phyloP scores from a whole-genome alignment of 2,329 filamentous ascomycete genomes.

The Colletotrichum zoysiae region DNA sequence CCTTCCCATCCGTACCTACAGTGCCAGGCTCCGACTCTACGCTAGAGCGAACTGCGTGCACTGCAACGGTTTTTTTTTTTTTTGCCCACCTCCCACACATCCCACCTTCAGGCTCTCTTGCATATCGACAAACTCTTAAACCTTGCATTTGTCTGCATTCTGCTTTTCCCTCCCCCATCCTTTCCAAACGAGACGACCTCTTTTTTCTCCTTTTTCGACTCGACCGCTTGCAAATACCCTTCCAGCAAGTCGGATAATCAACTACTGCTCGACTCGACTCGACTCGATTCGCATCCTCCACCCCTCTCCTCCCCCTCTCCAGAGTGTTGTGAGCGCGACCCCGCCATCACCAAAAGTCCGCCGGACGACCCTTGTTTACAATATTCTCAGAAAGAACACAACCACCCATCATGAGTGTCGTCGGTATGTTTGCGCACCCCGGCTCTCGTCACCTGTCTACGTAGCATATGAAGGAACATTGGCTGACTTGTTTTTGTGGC shows the following conservation, averaged over 20 bases:
- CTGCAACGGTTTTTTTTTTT: slow-evolving; percentile 39
- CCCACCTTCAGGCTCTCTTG: slow-evolving; percentile 40
- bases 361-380: slow-evolving; percentile 37
- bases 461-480: neutral
- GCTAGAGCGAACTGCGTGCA: slow-evolving; percentile 12
- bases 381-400: slow-evolving; percentile 32
- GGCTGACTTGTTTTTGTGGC: slow-evolving; percentile 39
- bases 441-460: neutral
- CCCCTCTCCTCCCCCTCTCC: slow-evolving; percentile 13
- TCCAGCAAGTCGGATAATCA: slow-evolving; percentile 38
- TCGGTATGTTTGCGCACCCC: slow-evolving; percentile 58
- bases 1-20: neutral
- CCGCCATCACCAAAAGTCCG: slow-evolving; percentile 31
- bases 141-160: slow-evolving; percentile 34
- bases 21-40: neutral
- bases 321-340: slow-evolving; percentile 40
- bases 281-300: slow-evolving; percentile 11
- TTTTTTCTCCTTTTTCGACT: slow-evolving; percentile 20
- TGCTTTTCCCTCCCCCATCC: slow-evolving; percentile 21
- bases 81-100: slow-evolving; percentile 32
- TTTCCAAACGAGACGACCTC: slow-evolving; percentile 32
- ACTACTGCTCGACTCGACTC: slow-evolving; percentile 15
- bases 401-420: slow-evolving; percentile 65
- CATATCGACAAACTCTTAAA: slow-evolving; percentile 41
- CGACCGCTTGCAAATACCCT: slow-evolving; percentile 39